These are phyloP conservation scores for Nemania bipapillata DNA, from an alignment of 2,329 filamentous ascomycete genomes.

Conservation along the genomic window DNA sequence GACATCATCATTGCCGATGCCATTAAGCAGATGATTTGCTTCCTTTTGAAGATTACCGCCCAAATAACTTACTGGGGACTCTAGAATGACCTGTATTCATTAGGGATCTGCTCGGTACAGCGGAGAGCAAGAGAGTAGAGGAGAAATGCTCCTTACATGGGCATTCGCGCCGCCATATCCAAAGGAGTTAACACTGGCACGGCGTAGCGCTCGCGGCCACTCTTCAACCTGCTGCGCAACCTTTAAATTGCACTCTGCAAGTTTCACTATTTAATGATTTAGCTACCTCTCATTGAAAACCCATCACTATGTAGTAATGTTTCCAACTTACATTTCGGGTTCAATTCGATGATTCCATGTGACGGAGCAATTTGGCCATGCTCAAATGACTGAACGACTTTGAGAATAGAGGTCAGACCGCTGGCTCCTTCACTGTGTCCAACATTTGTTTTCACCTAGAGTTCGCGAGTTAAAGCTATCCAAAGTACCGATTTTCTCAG, in stretches of 20 bases:
- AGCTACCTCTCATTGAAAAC: neutral
- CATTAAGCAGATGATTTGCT: neutral
- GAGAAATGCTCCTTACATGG: neutral
- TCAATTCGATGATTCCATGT: neutral
- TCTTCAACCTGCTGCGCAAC: neutral
- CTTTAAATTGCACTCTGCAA: neutral
- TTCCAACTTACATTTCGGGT: neutral
- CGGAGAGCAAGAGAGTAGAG: neutral
- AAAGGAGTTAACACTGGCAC: slow-evolving; percentile 21
- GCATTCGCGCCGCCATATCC: slow-evolving; percentile 29
- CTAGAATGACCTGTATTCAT: slow-evolving; percentile 5
- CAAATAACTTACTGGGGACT: neutral
- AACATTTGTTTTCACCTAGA: slow-evolving; percentile 36
- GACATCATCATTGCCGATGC: neutral
- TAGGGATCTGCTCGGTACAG: too few relatives aligned
- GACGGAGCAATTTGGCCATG: slow-evolving; percentile 34
- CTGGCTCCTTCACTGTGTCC: slow-evolving; percentile 41
- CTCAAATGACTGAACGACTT: slow-evolving; percentile 33
- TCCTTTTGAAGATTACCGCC: neutral
- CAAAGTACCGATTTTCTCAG: neutral
- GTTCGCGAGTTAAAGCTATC: neutral
- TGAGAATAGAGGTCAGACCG: slow-evolving; percentile 39
- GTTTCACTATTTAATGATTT: neutral
- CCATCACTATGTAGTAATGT: neutral
- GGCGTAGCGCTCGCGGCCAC: neutral